Percentiles rank a stretch among this genome's conserved stretches.
These are phyloP conservation scores for Paecilomyces sp. DNA, from an alignment of 2,329 filamentous ascomycete genomes.

Conservation along the genomic window DNA sequence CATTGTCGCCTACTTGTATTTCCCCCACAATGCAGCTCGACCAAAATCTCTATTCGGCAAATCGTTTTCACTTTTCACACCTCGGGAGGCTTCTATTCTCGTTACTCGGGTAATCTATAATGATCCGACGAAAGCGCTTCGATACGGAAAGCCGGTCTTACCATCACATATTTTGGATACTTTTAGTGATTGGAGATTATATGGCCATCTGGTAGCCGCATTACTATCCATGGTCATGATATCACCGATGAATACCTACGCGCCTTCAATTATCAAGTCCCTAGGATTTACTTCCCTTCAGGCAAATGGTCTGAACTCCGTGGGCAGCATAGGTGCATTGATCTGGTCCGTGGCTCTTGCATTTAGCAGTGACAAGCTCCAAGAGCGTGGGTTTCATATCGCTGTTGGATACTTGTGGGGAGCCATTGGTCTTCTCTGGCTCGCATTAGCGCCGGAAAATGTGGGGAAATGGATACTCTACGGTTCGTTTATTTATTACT, in stretches of 20 bases:
- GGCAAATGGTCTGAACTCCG: conserved; percentile 46
- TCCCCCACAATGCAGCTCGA: conserved; percentile 14
- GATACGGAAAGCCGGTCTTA: no score
- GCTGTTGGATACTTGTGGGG: conserved; percentile 14
- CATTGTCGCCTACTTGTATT: conserved; percentile 10
- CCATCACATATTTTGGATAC: no score
- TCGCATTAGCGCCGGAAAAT: conserved; percentile 12
- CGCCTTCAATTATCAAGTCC: conserved; percentile 43
- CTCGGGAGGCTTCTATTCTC: conserved; percentile 8
- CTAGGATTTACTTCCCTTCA: conserved; percentile 42
- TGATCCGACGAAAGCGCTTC: no score
- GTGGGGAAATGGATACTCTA: conserved; percentile 6
- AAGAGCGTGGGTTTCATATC: conserved; percentile 14
- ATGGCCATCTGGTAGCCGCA: conserved; percentile 5
- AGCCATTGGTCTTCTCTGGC: conserved; percentile 13
- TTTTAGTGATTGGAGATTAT: neutral
- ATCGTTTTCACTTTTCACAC: conserved; percentile 9
- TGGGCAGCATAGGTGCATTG: conserved; percentile 28
- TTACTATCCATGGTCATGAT: conserved; percentile 7
- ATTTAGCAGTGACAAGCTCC: conserved; percentile 10
- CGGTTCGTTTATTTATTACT: no score
- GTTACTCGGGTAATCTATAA: no score
- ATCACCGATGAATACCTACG: conserved; percentile 35
- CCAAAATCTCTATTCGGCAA: conserved; percentile 12
- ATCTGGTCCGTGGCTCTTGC: conserved; percentile 10